phyloP scores from a whole-genome alignment of 768 basidiomycete species.

The Leccinum pellstonianum region DNA sequence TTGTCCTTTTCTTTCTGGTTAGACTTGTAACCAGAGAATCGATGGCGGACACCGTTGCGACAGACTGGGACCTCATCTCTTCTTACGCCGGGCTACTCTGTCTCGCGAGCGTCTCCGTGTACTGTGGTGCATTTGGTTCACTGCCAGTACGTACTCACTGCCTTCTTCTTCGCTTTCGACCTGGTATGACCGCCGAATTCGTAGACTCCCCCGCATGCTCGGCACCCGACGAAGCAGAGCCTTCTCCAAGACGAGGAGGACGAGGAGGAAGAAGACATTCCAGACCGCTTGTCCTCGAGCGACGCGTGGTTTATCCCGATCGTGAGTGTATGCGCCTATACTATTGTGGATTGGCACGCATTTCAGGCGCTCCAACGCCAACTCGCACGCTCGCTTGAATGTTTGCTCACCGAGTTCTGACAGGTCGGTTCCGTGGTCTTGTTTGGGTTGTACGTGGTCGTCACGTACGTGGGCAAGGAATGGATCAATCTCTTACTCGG shows the following conservation, averaged over 20 bases:
- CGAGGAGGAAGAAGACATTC: conserved; percentile 50
- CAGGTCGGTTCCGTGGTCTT: conserved; percentile 72
- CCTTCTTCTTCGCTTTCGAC: not conserved
- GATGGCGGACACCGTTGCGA: conserved; percentile 10
- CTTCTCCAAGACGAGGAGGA: conserved; percentile 46
- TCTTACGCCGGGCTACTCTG: conserved; percentile 68
- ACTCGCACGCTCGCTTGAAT: not conserved
- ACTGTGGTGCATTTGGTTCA: conserved; percentile 66
- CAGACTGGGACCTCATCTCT: conserved; percentile 59
- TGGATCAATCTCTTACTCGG: conserved; percentile 83
- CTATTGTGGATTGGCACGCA: not conserved
- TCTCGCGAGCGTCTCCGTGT: conserved; percentile 67
- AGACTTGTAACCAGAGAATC: not conserved
- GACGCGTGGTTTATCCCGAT: conserved; percentile 80
- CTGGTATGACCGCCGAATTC: not conserved
- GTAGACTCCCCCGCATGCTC: conserved; percentile 10
- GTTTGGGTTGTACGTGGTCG: conserved; percentile 63
- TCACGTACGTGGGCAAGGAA: conserved; percentile 74
- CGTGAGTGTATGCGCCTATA: conserved; percentile 40
- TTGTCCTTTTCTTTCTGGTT: not conserved
- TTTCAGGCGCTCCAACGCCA: not conserved
- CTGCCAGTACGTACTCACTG: conserved; percentile 51
- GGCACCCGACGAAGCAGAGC: not conserved
- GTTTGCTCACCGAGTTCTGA: not conserved
- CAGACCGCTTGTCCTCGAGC: conserved; percentile 57